Conservation (phyloP, 768 basidiomycete genomes). For the Tricholoma terreum region DNA sequence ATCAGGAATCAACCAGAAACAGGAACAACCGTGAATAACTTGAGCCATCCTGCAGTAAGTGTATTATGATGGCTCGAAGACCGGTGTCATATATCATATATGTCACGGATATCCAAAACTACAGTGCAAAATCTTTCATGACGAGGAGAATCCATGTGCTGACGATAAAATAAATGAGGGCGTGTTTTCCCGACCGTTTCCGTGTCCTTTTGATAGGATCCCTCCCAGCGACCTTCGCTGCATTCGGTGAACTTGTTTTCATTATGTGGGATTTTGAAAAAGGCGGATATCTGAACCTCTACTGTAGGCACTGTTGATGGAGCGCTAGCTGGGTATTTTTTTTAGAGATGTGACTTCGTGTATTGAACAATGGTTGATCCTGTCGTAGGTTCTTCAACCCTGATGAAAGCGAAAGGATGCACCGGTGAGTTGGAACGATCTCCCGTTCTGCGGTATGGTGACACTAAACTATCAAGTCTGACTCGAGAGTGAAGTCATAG, state of each 20-base stretch:
- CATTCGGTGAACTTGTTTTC: slow-evolving; percentile 33
- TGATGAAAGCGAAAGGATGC: slow-evolving; percentile 48
- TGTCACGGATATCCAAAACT: too few species aligned
- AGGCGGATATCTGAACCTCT: not conserved
- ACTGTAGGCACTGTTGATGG: slow-evolving; percentile 41
- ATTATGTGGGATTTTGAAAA: not conserved
- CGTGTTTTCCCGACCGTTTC: too few species aligned
- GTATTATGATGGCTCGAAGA: too few species aligned
- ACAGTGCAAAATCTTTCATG: too few species aligned
- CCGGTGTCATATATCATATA: too few species aligned
- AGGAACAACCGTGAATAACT: slow-evolving; percentile 3
- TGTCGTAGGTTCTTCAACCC: slow-evolving; percentile 41
- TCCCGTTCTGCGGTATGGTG: not conserved
- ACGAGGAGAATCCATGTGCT: too few species aligned
- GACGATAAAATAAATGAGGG: too few species aligned
- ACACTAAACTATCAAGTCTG: slow-evolving; percentile 26
- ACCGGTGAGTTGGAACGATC: slow-evolving; percentile 32
- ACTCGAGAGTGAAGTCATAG: slow-evolving; percentile 45
- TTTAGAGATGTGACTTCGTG: not conserved
- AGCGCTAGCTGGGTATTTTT: slow-evolving; percentile 37
- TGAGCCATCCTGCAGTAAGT: not conserved
- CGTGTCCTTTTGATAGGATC: slow-evolving; percentile 15
- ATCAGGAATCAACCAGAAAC: not conserved
- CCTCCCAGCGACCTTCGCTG: slow-evolving; percentile 36
- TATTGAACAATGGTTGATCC: not conserved